Evolutionary conservation across 2,329 filamentous ascomycete species (phyloP), one percentile per base, ranked within the genome.

Genomic region (Bipolaris gigantea): DNA sequence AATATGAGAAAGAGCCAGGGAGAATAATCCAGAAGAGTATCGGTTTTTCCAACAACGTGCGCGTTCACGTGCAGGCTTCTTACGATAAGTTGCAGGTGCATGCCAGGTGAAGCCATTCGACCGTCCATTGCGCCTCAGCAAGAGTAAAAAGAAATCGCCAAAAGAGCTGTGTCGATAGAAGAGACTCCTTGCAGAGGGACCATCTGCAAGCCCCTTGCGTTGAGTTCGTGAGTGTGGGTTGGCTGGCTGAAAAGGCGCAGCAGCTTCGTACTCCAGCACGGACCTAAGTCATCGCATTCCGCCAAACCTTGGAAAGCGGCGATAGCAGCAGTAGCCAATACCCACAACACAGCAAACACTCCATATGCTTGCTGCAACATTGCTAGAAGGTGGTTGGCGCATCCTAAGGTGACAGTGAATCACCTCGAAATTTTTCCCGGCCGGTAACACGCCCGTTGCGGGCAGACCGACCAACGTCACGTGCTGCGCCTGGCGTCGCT

Each of bases 281-380:
- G 63, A 50, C 59, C 59, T 39, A 56, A 54, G 53, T 60, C 60
- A 62, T 57, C 60, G 53, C 58, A 60, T 61, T 59, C 56, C 65
- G 59, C 66, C 62, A 64, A 66, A 61, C 56, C 61, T 64, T 56
- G 59, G 57, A 63, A 61, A 50, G 57, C 59, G 55, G 59, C 60
- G 60, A 63, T 56, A 61, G 57, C 55, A 63, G 50, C 57, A 57
- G 51, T 53, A 54, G 36, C 53, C 57, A 57, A 60, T 53, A 56
- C 38, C 57, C 56, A 62, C 65, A 64, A 57, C 57, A 57, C 48
- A 50, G 48, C 59, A 54, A 64, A 48, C 59, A 54, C 63, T 46
- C 63, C 62, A 42, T 42, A 48, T 50, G 40, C 43, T 45, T 35
- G 61, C 65, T 70, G 64, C 65, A 66, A 62, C 55, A 34, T 41